Base-by-base conservation (phyloP, 768 basidiomycete species). In the Boletus edulis region DNA sequence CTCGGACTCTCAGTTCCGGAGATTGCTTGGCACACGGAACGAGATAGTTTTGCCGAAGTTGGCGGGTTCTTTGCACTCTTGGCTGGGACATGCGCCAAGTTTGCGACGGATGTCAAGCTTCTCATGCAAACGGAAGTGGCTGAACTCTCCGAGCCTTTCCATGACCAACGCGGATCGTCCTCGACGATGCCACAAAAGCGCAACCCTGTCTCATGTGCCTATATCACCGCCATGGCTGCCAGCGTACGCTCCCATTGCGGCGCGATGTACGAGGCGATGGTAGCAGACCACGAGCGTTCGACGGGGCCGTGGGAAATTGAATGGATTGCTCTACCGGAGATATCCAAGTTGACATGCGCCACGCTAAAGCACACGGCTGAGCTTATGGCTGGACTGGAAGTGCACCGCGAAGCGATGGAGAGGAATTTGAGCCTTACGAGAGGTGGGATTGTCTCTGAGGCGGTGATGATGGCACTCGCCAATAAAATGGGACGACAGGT, bases 231-330 rank as follows among this genome's bases (percentile, higher is more conserved):
- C 5, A 75, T 78, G 70, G 63, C 72, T 20, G 68, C 73, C 20
- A 75, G 72, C 17, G 72, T 79, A 51, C 73, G 73, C 13, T 72
- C 78, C 46, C 66, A 78, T 20, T 68, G 72, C 38, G 50, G 69
- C 2, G 66, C 75, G 13, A 59, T 79, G 20, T 76, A 75, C 49
- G 78, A 79, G 45, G 77, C 75, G 13, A 74, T 79, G 75, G 76
- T 78, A 4, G 77, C 74, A 54, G 78, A 78, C 58, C 78, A 79
- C 41, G 78, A 78, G 51, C 71, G 78, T 18, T 74, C 76, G 41
- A 78, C 77, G 3, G 78, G 78, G 22, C 76, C 77, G 24, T 79
- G 77, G 77, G 74, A 79, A 59, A 75, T 78, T n/a, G 78, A 79
- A 54, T 79, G 77, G 78, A 75, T 79, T 8, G 74, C 70, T 18